Conservation (phyloP, 1,139 yeast species). For the Yamadazyma trypodendri region DNA sequence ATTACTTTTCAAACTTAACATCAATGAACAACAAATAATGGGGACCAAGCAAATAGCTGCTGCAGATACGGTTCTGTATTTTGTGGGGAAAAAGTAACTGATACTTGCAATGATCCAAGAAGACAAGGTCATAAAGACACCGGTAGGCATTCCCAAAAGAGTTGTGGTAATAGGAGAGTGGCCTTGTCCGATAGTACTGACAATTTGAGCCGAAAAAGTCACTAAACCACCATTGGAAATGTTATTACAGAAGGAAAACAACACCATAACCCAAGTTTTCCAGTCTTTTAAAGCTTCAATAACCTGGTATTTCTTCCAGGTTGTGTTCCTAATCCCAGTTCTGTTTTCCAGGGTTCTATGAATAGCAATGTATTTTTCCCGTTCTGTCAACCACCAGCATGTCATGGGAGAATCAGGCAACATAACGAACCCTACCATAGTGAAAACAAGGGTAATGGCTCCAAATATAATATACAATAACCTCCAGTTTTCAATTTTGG, state of each 20-base stretch:
- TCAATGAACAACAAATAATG: slow-evolving; percentile 38
- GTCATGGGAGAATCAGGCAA: slow-evolving; percentile 19
- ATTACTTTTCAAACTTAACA: slow-evolving; percentile 18
- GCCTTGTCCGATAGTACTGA: slow-evolving; percentile 20
- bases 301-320: slow-evolving; percentile 42
- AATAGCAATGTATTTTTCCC: slow-evolving; percentile 16
- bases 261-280: slow-evolving; percentile 43
- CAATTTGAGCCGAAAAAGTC: slow-evolving; percentile 45
- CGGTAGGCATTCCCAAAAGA: slow-evolving; percentile 51
- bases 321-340: slow-evolving; percentile 44
- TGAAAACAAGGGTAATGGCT: slow-evolving; percentile 12
- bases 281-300: slow-evolving; percentile 47
- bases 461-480: slow-evolving; percentile 16
- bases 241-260: slow-evolving; percentile 39
- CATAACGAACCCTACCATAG: slow-evolving; percentile 11
- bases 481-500: slow-evolving; percentile 16
- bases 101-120: slow-evolving; percentile 15
- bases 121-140: slow-evolving; percentile 29
- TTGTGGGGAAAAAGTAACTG: slow-evolving; percentile 17
- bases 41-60: slow-evolving; percentile 31
- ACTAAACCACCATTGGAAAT: slow-evolving; percentile 43
- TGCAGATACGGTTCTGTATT: slow-evolving; percentile 16
- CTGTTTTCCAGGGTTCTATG: slow-evolving; percentile 20
- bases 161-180: slow-evolving; percentile 43
- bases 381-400: slow-evolving; percentile 25